Evolutionary conservation across 495 filamentous ascomycete genomes (phyloP), one percentile per base, ranked within the genome.

Genomic region (Cenococcum geophilum): DNA sequence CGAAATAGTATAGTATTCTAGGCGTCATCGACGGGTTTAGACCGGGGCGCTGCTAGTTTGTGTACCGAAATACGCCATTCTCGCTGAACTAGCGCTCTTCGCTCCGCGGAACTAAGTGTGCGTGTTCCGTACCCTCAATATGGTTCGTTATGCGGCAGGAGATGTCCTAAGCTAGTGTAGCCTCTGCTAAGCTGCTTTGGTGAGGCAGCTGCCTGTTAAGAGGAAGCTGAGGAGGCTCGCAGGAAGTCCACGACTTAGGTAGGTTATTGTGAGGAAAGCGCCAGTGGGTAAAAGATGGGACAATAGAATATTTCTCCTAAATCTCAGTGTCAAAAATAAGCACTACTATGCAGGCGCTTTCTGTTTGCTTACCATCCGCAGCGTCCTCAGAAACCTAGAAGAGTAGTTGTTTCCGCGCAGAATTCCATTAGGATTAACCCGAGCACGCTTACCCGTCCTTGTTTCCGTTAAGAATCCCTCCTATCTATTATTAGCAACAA

Each of bases 401-500:
- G n/a, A n/a, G n/a, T n/a, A 55, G 36, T 55, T 55, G 34, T 51
- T 55, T 55, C 53, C 16, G 27, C 53, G 21, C 53, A 55, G 53
- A 55, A 55, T 55, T 32, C 53, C 53, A 55, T 55, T 32, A 34
- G 27, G 53, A 11, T 32, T 32, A 36, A 55, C 53, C 53, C 21
- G 53, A 55, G 53, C 27, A 55, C 32, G 53, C 8, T 4, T 32
- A 10, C 27, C 21, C 6, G 21, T 35, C 27, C 21, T 55, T 55
- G 53, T 55, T 5, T 36, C 56, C 36, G 42, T 40, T 40, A 6
- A 40, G 36, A 40, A 40, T 40, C 36, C 36, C 14, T 40, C 36
- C 36, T 40, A 40, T 22, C 56, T 58, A 58, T 58, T 58, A 40
- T 58, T 48, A 37, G 56, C 56, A 45, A 58, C 47, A 48, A 58